Evolutionary conservation across 1,284 basidiomycete genomes (phyloP), one percentile per base, ranked within the genome.

Genomic region (Malassezia dermatis): DNA sequence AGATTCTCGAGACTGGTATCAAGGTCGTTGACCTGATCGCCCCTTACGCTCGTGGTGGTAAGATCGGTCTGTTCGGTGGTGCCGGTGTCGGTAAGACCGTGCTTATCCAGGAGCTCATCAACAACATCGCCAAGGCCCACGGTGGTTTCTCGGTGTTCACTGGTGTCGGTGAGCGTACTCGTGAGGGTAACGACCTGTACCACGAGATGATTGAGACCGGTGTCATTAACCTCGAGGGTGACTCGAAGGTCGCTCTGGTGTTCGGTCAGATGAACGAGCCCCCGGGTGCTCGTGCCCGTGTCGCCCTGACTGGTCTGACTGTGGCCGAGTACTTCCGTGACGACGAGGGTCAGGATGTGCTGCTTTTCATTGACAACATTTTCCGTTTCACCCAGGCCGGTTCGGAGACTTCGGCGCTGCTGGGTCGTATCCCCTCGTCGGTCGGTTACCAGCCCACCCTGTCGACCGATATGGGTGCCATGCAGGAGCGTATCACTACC

Each of bases 231-330:
- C 54, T 71, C 51, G 83, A 94, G 75, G 90, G 90, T 78, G 89
- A 93, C 78, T 96, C 93, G 78, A 96, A 98, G 84, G 93, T 95
- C 79, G 91, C 93, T 73, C 85, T 98, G 65, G 93, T 98, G 71
- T 98, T 98, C 82, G 93, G 93, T 82, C 93, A 98, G 81, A 98
- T 98, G 93, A 98, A 98, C 82, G 93, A 98, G 82, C 93, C 93
- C 78, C 93, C 93, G 73, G 93, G 93, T 84, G 93, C 93, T 73
- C 91, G 93, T 86, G 93, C 93, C 76, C 93, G 93, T 87, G 93
- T 96, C 75, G 93, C 93, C 63, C 84, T 98, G 73, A 96, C 93
- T 72, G 93, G 93, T 80, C 81, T 98, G 62, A 96, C 93, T 76
- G 94, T 96, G 69, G 93, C 93, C 70, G 93, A 98, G 80, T 98